Conservation (phyloP, 2,329 filamentous ascomycete genomes). For the Chrysoporthe austroafricana region DNA sequence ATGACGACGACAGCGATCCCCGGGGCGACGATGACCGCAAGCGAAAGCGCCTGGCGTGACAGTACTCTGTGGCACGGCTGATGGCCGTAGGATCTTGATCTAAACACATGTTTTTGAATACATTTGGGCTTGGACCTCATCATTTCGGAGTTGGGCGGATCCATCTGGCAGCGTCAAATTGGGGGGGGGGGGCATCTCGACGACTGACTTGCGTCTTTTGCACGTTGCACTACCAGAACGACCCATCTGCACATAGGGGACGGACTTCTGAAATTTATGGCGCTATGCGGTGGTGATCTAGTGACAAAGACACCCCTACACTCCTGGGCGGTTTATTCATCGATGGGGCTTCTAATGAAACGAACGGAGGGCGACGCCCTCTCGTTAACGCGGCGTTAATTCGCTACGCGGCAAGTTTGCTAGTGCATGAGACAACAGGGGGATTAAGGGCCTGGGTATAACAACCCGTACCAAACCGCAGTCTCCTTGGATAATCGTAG, state of each 20-base stretch:
- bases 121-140: neutral
- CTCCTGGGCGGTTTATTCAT: neutral
- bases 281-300: neutral
- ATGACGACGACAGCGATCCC: constrained; percentile 58
- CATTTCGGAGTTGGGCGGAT: neutral
- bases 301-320: neutral
- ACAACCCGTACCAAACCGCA: too few relatives aligned
- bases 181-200: neutral
- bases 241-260: too few relatives aligned
- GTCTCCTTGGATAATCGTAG: too few relatives aligned
- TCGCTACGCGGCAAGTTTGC: neutral
- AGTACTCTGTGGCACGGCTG: neutral
- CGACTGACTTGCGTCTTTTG: neutral
- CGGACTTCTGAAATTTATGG: neutral
- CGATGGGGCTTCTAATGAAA: neutral
- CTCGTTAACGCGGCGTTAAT: neutral
- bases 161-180: neutral
- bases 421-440: neutral
- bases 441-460: too few relatives aligned
- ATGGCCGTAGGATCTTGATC: neutral
- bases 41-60: constrained; percentile 55
- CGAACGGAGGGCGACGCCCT: neutral
- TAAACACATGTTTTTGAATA: neutral
- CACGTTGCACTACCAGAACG: neutral
- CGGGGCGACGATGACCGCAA: constrained; percentile 64